These are phyloP conservation scores for Perkinsus olseni DNA, from an alignment of 169 alveolate genomes.

Conservation along the genomic window DNA sequence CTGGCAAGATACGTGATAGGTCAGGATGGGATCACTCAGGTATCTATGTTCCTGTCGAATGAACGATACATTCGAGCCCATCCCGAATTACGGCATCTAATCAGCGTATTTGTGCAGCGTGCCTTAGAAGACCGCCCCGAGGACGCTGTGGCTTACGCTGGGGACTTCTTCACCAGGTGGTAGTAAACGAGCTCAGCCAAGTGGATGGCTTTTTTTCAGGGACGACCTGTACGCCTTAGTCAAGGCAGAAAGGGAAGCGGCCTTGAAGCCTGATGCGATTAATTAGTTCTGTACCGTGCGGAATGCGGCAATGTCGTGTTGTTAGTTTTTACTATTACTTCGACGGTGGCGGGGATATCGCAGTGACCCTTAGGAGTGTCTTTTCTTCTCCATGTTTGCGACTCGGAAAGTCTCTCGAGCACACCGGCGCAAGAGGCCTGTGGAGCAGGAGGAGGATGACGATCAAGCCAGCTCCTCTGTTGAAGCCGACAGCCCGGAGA, in stretches of 20 bases:
- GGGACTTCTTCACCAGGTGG: constrained; percentile 43
- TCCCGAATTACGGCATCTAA: constrained; percentile 44
- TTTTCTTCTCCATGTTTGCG: background rate
- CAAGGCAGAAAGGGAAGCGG: background rate
- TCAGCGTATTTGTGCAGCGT: constrained; percentile 35
- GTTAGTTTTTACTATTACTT: no score
- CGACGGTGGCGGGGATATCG: no score
- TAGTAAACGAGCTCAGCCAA: background rate
- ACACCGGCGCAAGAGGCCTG: background rate
- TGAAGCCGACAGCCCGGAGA: background rate
- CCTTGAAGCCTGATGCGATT: no score
- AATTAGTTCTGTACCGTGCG: no score
- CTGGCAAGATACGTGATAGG: background rate
- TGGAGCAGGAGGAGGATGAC: background rate
- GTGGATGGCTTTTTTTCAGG: background rate
- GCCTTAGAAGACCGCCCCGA: constrained; percentile 53
- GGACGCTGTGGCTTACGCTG: constrained; percentile 42
- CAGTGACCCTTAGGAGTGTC: background rate
- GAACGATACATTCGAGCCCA: constrained; percentile 46
- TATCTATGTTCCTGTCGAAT: constrained; percentile 4
- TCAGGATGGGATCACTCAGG: background rate
- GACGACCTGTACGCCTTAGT: background rate
- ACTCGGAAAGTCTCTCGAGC: background rate
- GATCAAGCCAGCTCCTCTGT: no score
- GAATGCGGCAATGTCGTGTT: no score